Conservation (phyloP, 345 rosid genomes). For the Eucalyptus shirleyi region DNA sequence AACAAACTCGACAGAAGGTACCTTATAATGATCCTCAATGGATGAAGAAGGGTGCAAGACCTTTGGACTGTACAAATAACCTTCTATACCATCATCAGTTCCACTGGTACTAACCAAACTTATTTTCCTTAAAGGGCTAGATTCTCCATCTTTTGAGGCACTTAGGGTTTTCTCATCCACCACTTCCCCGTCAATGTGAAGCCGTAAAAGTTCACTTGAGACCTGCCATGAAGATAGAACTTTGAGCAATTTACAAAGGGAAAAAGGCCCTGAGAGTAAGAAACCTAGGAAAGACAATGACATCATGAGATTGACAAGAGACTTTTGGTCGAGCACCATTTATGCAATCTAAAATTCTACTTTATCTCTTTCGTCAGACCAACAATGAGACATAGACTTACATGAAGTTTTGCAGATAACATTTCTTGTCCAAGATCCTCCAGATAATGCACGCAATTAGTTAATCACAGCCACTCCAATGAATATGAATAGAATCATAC, state of each 20-base stretch:
- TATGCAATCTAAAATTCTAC: background rate
- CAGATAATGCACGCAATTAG: background rate
- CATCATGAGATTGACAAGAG: background rate
- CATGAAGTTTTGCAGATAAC: background rate
- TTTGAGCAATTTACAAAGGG: background rate
- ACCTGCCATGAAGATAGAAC: constrained; percentile 16
- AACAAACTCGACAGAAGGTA: constrained; percentile 18
- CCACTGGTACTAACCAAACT: constrained; percentile 27
- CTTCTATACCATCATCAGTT: constrained; percentile 37
- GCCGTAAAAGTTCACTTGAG: constrained; percentile 28
- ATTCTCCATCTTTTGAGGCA: constrained; percentile 14
- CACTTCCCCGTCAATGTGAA: constrained; percentile 46
- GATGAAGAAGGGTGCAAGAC: constrained; percentile 26
- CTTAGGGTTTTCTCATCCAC: constrained; percentile 37
- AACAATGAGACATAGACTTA: background rate
- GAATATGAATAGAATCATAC: background rate
- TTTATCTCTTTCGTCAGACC: background rate
- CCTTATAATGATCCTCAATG: constrained; percentile 23
- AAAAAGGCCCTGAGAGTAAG: background rate
- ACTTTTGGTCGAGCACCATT: background rate
- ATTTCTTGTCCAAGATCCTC: background rate
- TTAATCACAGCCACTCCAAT: background rate
- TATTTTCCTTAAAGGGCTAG: constrained; percentile 17
- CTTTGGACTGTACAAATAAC: constrained; percentile 41
- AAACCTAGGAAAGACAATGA: background rate